Conservation (phyloP, 1,139 yeast species). For the Suhomyces panamericanus region DNA sequence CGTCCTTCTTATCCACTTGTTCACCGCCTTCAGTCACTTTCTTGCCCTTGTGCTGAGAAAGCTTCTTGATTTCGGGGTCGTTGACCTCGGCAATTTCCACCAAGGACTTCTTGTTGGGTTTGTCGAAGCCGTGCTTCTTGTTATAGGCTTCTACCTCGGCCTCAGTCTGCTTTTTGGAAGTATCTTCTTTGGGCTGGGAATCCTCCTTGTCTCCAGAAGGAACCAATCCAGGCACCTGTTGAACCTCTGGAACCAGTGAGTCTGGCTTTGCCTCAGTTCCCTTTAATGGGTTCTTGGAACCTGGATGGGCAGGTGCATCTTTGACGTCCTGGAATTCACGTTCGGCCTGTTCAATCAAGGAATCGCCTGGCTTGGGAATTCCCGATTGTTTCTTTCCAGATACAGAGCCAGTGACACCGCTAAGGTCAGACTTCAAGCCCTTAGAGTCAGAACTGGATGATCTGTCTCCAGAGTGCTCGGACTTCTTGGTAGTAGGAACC, state of each 20-base stretch:
- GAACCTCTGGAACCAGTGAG: conserved; percentile 13
- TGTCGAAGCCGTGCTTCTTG: conserved; percentile 29
- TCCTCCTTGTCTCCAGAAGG: conserved; percentile 9
- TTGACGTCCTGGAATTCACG: conserved; percentile 23
- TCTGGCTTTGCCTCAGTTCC: conserved; percentile 1
- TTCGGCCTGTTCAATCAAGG: conserved; percentile 27
- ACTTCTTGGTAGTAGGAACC: background rate
- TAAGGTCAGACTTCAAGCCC: background rate
- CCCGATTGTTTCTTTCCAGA: conserved; percentile 8
- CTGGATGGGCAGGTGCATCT: conserved; percentile 22
- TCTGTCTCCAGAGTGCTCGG: background rate
- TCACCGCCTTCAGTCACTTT: conserved; percentile 13
- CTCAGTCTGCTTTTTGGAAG: conserved; percentile 16
- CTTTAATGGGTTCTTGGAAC: conserved; percentile 6
- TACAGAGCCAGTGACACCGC: background rate
- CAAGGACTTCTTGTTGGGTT: conserved; percentile 26
- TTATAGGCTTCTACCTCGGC: conserved; percentile 29
- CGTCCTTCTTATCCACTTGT: conserved; percentile 5
- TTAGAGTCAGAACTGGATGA: background rate
- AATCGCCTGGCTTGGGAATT: conserved; percentile 16
- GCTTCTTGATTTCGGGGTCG: conserved; percentile 23
- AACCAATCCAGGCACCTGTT: conserved; percentile 13
- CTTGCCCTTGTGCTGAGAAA: conserved; percentile 19
- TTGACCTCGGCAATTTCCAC: conserved; percentile 31
- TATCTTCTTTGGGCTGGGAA: conserved; percentile 9